Percentiles rank a stretch among this genome's conserved stretches.
Evolutionary conservation across 2,329 filamentous ascomycete species (phyloP).

Genomic region (Cladorrhinum sp.): DNA sequence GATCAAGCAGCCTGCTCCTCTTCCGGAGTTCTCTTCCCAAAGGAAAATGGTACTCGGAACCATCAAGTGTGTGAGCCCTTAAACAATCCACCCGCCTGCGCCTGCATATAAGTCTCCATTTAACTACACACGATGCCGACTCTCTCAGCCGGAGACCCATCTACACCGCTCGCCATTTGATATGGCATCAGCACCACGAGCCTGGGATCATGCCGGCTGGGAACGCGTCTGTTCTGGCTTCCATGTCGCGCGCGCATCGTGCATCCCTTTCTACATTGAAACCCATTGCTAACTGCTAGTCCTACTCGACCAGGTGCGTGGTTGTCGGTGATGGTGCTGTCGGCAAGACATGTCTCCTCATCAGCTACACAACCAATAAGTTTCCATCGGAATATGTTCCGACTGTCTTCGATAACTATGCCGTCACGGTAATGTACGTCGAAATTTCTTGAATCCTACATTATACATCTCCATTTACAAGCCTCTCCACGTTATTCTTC

Average conservation of each 20-base stretch:
- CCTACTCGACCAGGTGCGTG: slow-evolving; percentile 68
- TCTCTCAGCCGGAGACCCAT: neutral
- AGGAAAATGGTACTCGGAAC: slow-evolving; percentile 61
- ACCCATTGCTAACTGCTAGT: slow-evolving; percentile 15
- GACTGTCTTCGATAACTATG: slow-evolving; percentile 99
- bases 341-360: slow-evolving; percentile 97
- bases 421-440: slow-evolving; percentile 97
- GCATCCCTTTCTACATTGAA: slow-evolving; percentile 7
- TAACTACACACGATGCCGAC: neutral
- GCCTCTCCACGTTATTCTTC: slow-evolving; percentile 19
- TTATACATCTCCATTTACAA: slow-evolving; percentile 5
- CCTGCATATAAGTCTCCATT: slow-evolving; percentile 5
- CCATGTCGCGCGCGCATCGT: neutral
- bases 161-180: slow-evolving; percentile 3
- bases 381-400: slow-evolving; percentile 99
- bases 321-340: slow-evolving; percentile 99
- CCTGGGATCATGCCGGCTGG: neutral
- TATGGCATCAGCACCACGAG: neutral
- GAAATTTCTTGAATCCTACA: slow-evolving; percentile 7
- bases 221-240: slow-evolving; percentile 17
- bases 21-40: slow-evolving; percentile 37
- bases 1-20: slow-evolving; percentile 33
- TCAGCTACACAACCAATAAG: slow-evolving; percentile 99
- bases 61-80: slow-evolving; percentile 53
- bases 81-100: slow-evolving; percentile 18